Percentiles rank a stretch among this genome's conserved stretches.
These are phyloP conservation scores for Cardamine resedifolia DNA, from an alignment of 345 rosid genomes.

Conservation along the genomic window DNA sequence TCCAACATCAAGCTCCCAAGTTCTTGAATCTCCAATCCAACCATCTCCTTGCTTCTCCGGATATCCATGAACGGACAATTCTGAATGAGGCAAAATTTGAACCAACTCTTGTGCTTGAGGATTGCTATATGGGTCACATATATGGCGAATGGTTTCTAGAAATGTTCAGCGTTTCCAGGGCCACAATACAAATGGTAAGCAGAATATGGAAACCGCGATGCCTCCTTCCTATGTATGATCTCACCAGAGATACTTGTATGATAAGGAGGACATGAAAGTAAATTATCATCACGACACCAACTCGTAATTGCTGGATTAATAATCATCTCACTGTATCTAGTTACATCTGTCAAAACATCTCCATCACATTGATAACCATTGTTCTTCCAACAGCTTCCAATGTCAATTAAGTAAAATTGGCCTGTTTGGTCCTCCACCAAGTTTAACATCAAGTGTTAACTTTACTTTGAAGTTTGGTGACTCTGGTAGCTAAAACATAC, in stretches of 20 bases:
- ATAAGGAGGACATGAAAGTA: constrained; percentile 50
- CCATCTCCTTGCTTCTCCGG: constrained; percentile 51
- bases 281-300: constrained; percentile 49
- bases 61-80: constrained; percentile 54
- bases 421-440: constrained; percentile 54
- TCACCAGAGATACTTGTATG: constrained; percentile 43
- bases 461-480: constrained; percentile 58
- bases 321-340: constrained; percentile 53
- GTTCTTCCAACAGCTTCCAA: constrained; percentile 70
- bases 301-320: constrained; percentile 48
- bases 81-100: constrained; percentile 50
- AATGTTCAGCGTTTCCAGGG: constrained; percentile 48
- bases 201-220: constrained; percentile 44
- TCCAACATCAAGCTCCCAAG: constrained; percentile 53
- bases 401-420: constrained; percentile 59
- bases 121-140: constrained; percentile 55
- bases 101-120: constrained; percentile 58
- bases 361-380: constrained; percentile 53
- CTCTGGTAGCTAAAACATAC: constrained; percentile 43
- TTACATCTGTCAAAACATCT: constrained; percentile 55
- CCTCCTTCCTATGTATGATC: constrained; percentile 46
- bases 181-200: constrained; percentile 53
- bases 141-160: constrained; percentile 48
- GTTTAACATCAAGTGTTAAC: constrained; percentile 50
- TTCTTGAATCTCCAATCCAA: constrained; percentile 49